Evolutionary conservation across 148 eudicot species (phyloP).

Genomic region (Camellia lanceoleosa): DNA sequence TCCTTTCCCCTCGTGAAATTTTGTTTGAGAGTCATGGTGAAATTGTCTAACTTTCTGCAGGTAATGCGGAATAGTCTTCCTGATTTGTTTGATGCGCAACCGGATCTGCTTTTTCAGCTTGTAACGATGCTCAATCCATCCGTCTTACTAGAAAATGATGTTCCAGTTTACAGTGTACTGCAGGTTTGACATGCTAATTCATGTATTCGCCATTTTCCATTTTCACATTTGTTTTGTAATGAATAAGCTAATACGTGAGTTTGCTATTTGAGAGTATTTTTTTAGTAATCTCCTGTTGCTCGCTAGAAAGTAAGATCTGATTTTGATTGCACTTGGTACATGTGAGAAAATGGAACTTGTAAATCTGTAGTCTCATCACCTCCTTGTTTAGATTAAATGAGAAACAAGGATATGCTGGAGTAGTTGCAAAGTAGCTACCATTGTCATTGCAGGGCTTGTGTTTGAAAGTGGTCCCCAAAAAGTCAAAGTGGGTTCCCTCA

Average conservation of each 20-base stretch:
- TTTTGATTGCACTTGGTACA: background rate
- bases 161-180: constrained; percentile 87
- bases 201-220: background rate
- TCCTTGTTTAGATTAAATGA: background rate
- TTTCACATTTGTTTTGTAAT: background rate
- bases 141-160: constrained; percentile 78
- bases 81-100: constrained; percentile 95
- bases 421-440: background rate
- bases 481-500: background rate
- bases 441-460: background rate
- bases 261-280: background rate
- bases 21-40: background rate
- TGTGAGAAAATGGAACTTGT: background rate
- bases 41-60: constrained; percentile 33
- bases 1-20: background rate
- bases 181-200: constrained; percentile 56
- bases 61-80: constrained; percentile 93
- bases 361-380: background rate
- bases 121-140: constrained; percentile 98
- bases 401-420: background rate
- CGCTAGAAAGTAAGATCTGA: background rate
- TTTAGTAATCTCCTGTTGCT: background rate
- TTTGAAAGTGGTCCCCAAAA: background rate
- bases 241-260: background rate
- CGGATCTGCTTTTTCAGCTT: constrained; percentile 96